phyloP scores from a whole-genome alignment of 352 stramenopile species.

The Phytophthora syringae region DNA sequence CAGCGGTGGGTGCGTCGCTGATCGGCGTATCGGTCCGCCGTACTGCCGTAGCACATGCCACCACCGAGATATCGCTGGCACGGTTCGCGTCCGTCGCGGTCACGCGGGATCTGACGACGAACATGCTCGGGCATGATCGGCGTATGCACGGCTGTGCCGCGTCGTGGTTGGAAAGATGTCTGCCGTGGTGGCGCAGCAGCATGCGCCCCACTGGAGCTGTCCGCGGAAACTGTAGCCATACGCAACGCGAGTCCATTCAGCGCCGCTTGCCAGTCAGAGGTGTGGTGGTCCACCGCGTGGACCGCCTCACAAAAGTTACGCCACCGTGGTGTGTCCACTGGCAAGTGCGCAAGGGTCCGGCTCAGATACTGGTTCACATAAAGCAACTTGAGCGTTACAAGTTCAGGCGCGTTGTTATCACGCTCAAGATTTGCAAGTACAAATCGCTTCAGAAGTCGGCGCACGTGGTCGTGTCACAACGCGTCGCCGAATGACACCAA shows the following conservation, averaged over 20 bases:
- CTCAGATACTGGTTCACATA: conserved; percentile 1
- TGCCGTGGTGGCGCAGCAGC: too few relatives aligned
- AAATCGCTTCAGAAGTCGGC: neutral
- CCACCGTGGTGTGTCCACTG: conserved; percentile 1
- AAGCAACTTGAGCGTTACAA: neutral
- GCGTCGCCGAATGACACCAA: conserved; percentile 13
- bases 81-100: conserved; percentile 1
- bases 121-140: conserved; percentile 3
- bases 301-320: conserved; percentile 1
- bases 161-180: neutral
- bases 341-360: neutral
- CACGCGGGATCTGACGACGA: neutral
- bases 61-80: conserved; percentile 5
- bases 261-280: neutral
- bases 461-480: conserved; percentile 7
- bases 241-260: neutral
- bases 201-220: neutral
- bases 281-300: conserved; percentile 6
- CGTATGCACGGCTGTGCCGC: neutral
- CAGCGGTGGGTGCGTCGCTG: neutral
- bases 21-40: neutral
- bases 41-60: conserved; percentile 16
- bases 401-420: neutral
- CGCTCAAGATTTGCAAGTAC: neutral
- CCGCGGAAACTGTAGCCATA: neutral